Conservation (phyloP, 306 rosid genomes). For the Quercus mongolica region DNA sequence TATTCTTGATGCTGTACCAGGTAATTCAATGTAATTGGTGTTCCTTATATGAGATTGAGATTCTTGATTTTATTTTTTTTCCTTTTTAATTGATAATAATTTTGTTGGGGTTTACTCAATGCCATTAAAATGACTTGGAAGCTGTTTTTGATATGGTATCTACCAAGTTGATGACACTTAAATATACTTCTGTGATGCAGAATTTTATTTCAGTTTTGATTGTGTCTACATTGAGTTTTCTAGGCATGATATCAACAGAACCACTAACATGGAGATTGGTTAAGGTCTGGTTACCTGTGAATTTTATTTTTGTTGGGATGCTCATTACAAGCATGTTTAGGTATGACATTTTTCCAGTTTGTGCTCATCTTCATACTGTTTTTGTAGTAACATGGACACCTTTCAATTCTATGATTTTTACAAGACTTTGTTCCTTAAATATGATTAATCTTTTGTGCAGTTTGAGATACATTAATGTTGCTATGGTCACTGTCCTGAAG, state of each 20-base stretch:
- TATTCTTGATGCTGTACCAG: constrained; percentile 93
- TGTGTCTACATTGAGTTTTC: constrained; percentile 61
- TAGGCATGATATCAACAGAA: constrained; percentile 85
- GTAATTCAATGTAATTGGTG: constrained; percentile 30
- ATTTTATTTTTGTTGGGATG: constrained; percentile 92
- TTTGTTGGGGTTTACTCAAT: neutral
- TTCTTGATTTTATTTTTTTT: neutral
- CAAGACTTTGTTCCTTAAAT: constrained; percentile 2
- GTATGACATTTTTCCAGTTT: constrained; percentile 41
- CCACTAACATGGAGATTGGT: constrained; percentile 88
- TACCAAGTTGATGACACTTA: constrained; percentile 13
- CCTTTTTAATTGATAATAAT: neutral
- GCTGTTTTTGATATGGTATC: neutral
- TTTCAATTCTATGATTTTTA: neutral
- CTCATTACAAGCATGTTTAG: constrained; percentile 98
- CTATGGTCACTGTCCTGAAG: constrained; percentile 98
- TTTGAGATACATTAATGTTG: constrained; percentile 95
- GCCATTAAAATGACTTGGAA: constrained; percentile 9
- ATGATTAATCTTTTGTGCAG: constrained; percentile 53
- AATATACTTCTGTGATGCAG: constrained; percentile 47
- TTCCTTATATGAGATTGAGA: neutral
- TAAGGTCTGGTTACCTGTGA: constrained; percentile 95
- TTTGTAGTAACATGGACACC: neutral
- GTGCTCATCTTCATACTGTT: neutral
- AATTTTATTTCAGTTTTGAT: constrained; percentile 77